Base-by-base conservation (phyloP, 805 yeast species). In the Candida broadrunensis region DNA sequence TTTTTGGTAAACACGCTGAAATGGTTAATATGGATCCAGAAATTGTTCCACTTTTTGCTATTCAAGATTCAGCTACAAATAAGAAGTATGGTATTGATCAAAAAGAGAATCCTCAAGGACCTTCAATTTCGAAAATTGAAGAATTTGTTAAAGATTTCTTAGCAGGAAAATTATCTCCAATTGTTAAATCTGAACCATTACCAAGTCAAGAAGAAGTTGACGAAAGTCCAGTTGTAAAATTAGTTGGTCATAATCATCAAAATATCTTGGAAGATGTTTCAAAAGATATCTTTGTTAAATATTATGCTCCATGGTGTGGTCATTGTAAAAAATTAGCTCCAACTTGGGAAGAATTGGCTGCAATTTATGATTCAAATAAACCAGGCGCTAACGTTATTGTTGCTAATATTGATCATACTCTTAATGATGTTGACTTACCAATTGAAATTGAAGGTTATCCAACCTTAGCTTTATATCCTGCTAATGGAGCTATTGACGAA, bases 231-330 rank as follows among this genome's bases (percentile, higher is more conserved):
- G 91, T 85, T 35, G 71, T 73, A 61, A 83, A 79, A 57, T 75
- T 91, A 52, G 97, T 91, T 46, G 96, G 88, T 52, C 77, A 81
- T 68, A 88, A 81, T 58, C 93, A 88, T 67, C 84, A 85, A 37
- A 79, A 75, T 25, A 67, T 88, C 44, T 76, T 88, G 39, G 65
- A 64, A 23, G 81, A 82, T 54, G 38, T 56, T 50, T 43, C 61
- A 34, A 84, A 81, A 69, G 91, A 85, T 60, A 83, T 86, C 27
- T 67, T 90, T 42, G 96, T 91, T 42, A 86, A 88, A 72, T 91
- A 90, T 70, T 90, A 87, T 60, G 97, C 98, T 36, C 95, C 95
- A 69, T 90, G 97, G 97, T 89, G 96, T 73, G 95, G 96, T 35
- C 96, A 89, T 75, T 88, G 97, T 75, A 88, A 88, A 75, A 86